Base-by-base conservation (phyloP, 768 basidiomycete genomes). In the Suillus luteus region DNA sequence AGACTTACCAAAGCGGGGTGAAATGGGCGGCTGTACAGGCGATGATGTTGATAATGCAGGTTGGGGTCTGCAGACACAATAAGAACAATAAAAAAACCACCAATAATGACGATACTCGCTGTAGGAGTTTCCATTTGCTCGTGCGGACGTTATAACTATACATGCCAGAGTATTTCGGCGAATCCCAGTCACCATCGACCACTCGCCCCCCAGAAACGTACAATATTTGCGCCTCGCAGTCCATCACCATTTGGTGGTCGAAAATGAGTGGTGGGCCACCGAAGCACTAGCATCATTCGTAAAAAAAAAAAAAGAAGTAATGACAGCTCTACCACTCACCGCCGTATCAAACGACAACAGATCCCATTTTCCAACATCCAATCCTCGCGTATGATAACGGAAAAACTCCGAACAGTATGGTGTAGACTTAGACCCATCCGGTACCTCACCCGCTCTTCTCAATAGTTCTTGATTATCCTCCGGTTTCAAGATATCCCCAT, bases 231-330 rank as follows among this genome's bases (percentile, higher is more conserved):
- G 83, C 76, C 5, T 88, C 87, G 46, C 82, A 82, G 68, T 93
- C 92, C 69, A 93, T 85, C 38, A 79, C 87, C 86, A 93, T 90
- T 74, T 92, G 90, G 68, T 93, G 92, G 71, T 93, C 92, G 66
- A 87, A 90, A 46, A 93, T 78, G 40, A 92, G 76, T 1, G 88
- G 86, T 1, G 92, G 92, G 1, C 91, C 91, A 2, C 86, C 88
- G 5, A 82, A 81, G 0, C 79, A 72, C 91, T 91, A 65, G 15
- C 0, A 54, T 43, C 59, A n/a, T 59, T 22, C 19, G 62, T 63
- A n/a, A 61, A 1, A 19, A 38, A 27, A 27, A 12, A 12, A 19
- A 38, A 27, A 27, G 7, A 12, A 11, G 37, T 5, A 41, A 27
- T 19, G 17, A 27, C 40, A 41, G 40, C 40, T 41, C 31, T 19